These are phyloP conservation scores for Erythrobasidium yunnanense DNA, from an alignment of 768 basidiomycete species.

Conservation along the genomic window DNA sequence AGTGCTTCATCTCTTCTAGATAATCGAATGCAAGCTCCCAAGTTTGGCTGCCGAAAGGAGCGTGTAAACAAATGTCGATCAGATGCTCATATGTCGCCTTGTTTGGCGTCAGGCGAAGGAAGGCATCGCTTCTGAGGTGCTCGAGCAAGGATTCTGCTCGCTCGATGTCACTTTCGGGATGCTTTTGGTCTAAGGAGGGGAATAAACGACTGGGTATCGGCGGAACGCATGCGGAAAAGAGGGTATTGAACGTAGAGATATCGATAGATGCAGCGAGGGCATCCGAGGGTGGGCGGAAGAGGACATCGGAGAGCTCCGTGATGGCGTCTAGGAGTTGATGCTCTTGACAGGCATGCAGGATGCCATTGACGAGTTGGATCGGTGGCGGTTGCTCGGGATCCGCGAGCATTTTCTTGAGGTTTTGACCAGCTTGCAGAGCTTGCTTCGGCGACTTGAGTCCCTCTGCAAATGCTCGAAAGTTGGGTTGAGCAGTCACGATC, in stretches of 20 bases:
- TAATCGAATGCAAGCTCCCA: constrained; percentile 17
- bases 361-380: constrained; percentile 8
- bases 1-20: constrained; percentile 26
- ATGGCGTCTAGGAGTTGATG: not conserved
- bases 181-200: not conserved
- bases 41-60: not conserved
- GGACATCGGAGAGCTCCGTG: not conserved
- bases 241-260: not conserved
- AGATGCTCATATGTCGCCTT: not conserved
- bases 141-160: not conserved
- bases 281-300: not conserved
- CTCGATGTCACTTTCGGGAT: not conserved
- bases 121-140: not conserved
- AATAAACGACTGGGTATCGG: not conserved
- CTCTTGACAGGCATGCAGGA: not conserved
- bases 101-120: not conserved
- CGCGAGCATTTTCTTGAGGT: not conserved
- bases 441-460: not conserved
- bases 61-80: not conserved
- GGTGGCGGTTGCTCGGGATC: not conserved
- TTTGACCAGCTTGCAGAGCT: not conserved
- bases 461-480: not conserved
- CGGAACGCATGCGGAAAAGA: not conserved
- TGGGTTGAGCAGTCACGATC: no score
- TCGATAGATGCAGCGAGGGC: not conserved